A percentile compares a stretch with the other conserved stretches of the same genome.
phyloP scores from a whole-genome alignment of 1,284 basidiomycete species.

The Moesziomyces globuligerus region DNA sequence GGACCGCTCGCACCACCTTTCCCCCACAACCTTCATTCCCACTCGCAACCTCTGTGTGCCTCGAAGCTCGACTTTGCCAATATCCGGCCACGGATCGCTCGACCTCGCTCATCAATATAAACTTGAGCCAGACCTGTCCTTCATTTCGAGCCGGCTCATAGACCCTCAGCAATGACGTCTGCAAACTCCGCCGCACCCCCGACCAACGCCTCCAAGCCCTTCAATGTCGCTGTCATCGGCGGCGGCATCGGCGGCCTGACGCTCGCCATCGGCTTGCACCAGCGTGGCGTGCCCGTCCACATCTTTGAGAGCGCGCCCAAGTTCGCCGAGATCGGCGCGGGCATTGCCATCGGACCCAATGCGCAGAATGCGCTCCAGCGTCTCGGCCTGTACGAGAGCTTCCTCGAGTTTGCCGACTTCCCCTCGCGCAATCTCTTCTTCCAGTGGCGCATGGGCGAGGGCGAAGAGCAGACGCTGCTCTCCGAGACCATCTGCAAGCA shows the following conservation, averaged over 20 bases:
- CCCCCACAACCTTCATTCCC: not conserved
- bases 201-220: conserved; percentile 24
- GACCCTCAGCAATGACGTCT: conserved; percentile 1
- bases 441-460: conserved; percentile 45
- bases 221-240: conserved; percentile 42
- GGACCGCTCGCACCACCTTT: not conserved
- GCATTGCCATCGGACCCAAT: conserved; percentile 33
- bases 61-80: too few species aligned
- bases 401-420: conserved; percentile 40
- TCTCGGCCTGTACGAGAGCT: conserved; percentile 34
- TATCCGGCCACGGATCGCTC: too few species aligned
- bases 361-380: conserved; percentile 30
- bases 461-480: conserved; percentile 26
- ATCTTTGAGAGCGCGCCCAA: conserved; percentile 45
- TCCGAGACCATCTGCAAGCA: conserved; percentile 41
- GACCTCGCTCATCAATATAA: too few species aligned
- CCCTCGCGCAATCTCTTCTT: conserved; percentile 46
- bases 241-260: conserved; percentile 54
- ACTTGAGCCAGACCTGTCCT: not conserved
- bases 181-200: not conserved
- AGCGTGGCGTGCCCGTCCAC: conserved; percentile 22
- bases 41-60: too few species aligned
- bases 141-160: too few species aligned
- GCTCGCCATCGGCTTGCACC: conserved; percentile 37
- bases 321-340: conserved; percentile 49